Evolutionary conservation across 192 early-diverging fungal genomes (phyloP), one percentile per base, ranked within the genome.

Genomic region (Backusella circina): DNA sequence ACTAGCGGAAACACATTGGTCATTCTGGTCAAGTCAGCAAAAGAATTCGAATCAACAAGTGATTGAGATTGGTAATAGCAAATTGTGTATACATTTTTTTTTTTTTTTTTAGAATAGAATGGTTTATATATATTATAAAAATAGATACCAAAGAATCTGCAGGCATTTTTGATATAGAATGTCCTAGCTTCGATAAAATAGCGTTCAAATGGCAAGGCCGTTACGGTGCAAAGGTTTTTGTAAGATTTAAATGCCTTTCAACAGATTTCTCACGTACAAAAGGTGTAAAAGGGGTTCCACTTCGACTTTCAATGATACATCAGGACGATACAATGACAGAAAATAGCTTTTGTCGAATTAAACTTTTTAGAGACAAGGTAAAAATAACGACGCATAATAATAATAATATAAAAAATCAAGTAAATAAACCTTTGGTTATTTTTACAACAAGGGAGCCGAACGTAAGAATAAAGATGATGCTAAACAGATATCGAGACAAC

Each of bases 391-490:
- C 26, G 26, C 54, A 61, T 61, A 21, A 28, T 5, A n/a, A n/a
- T n/a, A n/a, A n/a, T n/a, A n/a, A n/a, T n/a, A n/a, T n/a, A 61
- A 51, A 51, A 61, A 61, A 21, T 26, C 44, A 47, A 16, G 18
- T 54, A 23, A 54, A 54, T 54, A 54, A 47, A 5, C 10, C 23
- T 23, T 23, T 57, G 9, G 21, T 57, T 26, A 26, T 28, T 57
- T 57, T 57, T 57, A 21, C 18, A 54, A 54, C 50, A 75, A 79
- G 84, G 92, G 92, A 3, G 92, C 90, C 0, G 92, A 93, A 72
- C 86, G 92, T 28, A 91, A 93, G 70, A 89, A 93, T 74, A 93
- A 93, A 77, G 92, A 93, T 73, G 92, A 93, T 73, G 85, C 86
- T 67, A 89, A 90, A 67, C 90, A 93, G 64, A 78, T 91, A 15